Percentiles rank a stretch among this genome's conserved stretches.
These are phyloP conservation scores for Candida stauntonica DNA, from an alignment of 805 yeast genomes.

Conservation along the genomic window DNA sequence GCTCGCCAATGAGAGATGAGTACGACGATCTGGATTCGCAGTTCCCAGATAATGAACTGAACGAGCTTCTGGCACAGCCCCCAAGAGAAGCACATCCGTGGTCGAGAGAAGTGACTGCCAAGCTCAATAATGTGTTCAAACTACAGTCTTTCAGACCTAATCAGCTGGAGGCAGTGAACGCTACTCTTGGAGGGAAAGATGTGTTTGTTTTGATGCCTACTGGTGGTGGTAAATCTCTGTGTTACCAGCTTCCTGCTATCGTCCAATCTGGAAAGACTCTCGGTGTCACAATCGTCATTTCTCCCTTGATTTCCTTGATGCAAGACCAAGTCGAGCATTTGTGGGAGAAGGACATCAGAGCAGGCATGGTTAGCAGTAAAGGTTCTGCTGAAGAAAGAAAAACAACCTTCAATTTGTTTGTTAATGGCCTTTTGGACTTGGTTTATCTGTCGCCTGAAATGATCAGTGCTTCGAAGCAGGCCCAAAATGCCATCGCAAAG, in stretches of 20 bases:
- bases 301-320: conserved; percentile 94
- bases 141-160: conserved; percentile 68
- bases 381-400: conserved; percentile 60
- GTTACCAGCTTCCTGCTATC: conserved; percentile 93
- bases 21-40: conserved; percentile 6
- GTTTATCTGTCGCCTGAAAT: conserved; percentile 93
- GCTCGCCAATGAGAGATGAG: conserved; percentile 20
- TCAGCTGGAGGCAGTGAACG: conserved; percentile 82
- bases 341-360: conserved; percentile 59
- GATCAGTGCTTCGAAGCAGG: conserved; percentile 70
- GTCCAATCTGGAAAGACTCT: conserved; percentile 66
- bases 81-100: conserved; percentile 38
- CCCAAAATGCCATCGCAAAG: conserved; percentile 56
- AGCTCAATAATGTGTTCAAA: conserved; percentile 57
- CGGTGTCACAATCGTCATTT: conserved; percentile 88
- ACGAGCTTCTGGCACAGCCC: conserved; percentile 13
- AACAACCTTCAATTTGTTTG: conserved; percentile 56
- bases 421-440: conserved; percentile 64
- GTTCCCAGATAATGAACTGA: conserved; percentile 20
- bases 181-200: conserved; percentile 72
- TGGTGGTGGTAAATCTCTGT: conserved; percentile 95
- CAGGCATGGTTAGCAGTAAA: conserved; percentile 85
- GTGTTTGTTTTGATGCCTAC: conserved; percentile 97
- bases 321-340: conserved; percentile 93
- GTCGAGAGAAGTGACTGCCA: conserved; percentile 61